Percentiles rank a stretch among this genome's conserved stretches.
Evolutionary conservation across 225 moss, liverwort and hornwort species (phyloP).

Genomic region (Sphagnum contortum): DNA sequence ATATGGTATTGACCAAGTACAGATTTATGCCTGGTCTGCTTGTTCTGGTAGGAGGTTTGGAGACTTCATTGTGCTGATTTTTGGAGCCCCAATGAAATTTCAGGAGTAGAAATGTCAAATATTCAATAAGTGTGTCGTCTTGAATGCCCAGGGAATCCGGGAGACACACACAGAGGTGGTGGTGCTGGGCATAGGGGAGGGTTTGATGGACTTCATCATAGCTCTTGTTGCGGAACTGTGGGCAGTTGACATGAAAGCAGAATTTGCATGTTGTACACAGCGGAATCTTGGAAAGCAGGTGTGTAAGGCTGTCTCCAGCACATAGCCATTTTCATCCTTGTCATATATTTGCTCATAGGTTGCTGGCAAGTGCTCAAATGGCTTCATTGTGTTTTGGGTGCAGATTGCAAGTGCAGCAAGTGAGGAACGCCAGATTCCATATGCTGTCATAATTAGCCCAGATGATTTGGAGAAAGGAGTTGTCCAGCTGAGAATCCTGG

Average conservation of each 20-base stretch:
- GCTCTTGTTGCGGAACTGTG: slow-evolving; percentile 30
- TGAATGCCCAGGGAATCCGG: slow-evolving; percentile 15
- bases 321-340: too few relatives aligned
- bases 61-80: background rate
- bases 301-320: too few relatives aligned
- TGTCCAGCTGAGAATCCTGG: slow-evolving; percentile 22
- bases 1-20: background rate
- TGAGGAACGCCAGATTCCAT: slow-evolving; percentile 19
- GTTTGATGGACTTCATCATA: slow-evolving; percentile 18
- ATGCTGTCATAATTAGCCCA: slow-evolving; percentile 31
- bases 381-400: slow-evolving; percentile 1
- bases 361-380: background rate
- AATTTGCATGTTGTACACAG: slow-evolving; percentile 3
- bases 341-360: background rate
- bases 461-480: slow-evolving; percentile 26
- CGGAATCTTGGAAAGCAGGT: slow-evolving; percentile 5
- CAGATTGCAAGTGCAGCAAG: slow-evolving; percentile 18
- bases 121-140: background rate
- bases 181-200: slow-evolving; percentile 28
- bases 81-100: background rate
- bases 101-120: background rate
- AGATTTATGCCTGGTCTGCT: background rate
- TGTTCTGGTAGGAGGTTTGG: background rate
- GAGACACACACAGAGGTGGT: slow-evolving; percentile 37
- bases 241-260: slow-evolving; percentile 20